These are phyloP conservation scores for Apiospora arundinis DNA, from an alignment of 2,329 filamentous ascomycete species.

Conservation along the genomic window DNA sequence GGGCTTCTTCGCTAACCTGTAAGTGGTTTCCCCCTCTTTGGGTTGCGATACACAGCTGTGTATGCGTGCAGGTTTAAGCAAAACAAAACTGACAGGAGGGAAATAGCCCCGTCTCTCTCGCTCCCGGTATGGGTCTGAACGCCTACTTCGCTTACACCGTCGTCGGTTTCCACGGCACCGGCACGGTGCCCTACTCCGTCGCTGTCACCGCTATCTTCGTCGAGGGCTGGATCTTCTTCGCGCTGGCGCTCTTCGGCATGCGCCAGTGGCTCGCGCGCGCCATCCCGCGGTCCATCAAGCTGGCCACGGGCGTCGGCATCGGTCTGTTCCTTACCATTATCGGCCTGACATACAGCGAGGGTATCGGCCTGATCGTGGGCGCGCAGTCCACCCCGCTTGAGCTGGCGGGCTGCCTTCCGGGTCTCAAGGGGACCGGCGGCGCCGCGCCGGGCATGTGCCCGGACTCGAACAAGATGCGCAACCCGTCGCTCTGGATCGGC, in stretches of 20 bases:
- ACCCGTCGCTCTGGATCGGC: conserved; percentile 84
- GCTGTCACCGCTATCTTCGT: conserved; percentile 88
- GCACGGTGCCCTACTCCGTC: conserved; percentile 74
- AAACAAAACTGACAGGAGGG: not conserved
- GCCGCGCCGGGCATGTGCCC: conserved; percentile 64
- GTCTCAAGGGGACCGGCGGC: conserved; percentile 33
- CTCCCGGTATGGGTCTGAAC: conserved; percentile 82
- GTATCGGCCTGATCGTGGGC: conserved; percentile 80
- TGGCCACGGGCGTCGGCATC: conserved; percentile 85
- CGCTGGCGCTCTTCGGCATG: conserved; percentile 78
- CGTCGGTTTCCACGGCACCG: conserved; percentile 78
- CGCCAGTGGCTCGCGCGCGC: conserved; percentile 87
- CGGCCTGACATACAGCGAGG: conserved; percentile 79
- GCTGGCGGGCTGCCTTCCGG: conserved; percentile 71
- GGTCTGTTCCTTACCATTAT: conserved; percentile 82
- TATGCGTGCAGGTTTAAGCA: too few relatives aligned
- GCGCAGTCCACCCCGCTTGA: conserved; percentile 72
- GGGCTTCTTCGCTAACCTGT: conserved; percentile 82
- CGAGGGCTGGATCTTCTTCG: conserved; percentile 86
- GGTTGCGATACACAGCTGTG: too few relatives aligned
- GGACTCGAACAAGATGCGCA: conserved; percentile 75
- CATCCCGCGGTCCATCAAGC: conserved; percentile 84
- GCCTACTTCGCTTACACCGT: conserved; percentile 81
- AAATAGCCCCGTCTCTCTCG: conserved; percentile 67
- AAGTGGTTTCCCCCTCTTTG: conserved; percentile 34